phyloP scores from a whole-genome alignment of 2,329 filamentous ascomycete species.

The Fusarium sp. region DNA sequence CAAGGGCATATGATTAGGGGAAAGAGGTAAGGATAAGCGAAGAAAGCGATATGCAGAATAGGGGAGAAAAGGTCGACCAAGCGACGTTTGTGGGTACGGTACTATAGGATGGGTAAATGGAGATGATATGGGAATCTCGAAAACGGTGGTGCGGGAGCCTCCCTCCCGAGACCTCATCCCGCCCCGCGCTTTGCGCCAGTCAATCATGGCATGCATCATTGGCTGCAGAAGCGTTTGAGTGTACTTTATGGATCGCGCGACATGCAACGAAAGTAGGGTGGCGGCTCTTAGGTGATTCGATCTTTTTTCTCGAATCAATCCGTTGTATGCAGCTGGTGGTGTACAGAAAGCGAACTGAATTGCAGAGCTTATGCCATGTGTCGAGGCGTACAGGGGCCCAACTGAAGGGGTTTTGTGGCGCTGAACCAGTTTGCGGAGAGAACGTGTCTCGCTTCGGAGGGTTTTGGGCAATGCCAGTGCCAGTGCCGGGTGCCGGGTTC shows the following conservation, averaged over 20 bases:
- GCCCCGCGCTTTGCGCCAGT: constrained; percentile 39
- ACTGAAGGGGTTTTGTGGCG: constrained; percentile 25
- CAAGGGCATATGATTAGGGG: constrained; percentile 17
- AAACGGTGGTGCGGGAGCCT: constrained; percentile 38
- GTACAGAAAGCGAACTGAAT: constrained; percentile 6
- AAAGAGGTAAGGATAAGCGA: constrained; percentile 15
- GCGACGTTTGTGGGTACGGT: neutral
- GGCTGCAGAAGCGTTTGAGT: constrained; percentile 27
- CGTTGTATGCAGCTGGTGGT: constrained; percentile 6
- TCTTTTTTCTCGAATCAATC: constrained; percentile 1
- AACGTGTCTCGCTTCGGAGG: constrained; percentile 33
- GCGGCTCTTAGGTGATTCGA: constrained; percentile 26
- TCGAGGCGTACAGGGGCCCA: constrained; percentile 8
- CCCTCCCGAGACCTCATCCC: constrained; percentile 40
- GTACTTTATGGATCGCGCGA: constrained; percentile 5
- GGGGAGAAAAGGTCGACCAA: neutral
- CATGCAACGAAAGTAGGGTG: constrained; percentile 13
- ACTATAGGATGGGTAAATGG: constrained; percentile 15
- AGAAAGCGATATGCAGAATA: neutral
- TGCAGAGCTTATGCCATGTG: constrained; percentile 31
- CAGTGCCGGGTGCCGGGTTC: constrained; percentile 6
- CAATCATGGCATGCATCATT: constrained; percentile 28
- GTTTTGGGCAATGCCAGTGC: constrained; percentile 12
- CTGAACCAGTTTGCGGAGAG: constrained; percentile 12
- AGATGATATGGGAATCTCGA: constrained; percentile 20